Evolutionary conservation across 768 basidiomycete genomes (phyloP), one percentile per base, ranked within the genome.

Genomic region (Boletus patriciae): DNA sequence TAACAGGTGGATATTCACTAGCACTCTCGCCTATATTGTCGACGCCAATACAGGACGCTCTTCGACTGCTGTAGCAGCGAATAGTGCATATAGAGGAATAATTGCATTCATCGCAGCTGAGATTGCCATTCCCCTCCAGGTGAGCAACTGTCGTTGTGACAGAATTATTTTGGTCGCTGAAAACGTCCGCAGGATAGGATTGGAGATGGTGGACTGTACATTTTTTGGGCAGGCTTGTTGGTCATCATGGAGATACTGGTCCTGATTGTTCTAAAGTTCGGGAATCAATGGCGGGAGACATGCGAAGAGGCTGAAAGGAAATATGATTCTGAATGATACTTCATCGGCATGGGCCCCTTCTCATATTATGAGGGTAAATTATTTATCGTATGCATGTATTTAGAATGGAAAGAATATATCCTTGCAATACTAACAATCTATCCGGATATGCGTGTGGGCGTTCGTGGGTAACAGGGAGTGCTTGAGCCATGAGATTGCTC

Each of bases 41-140:
- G 94, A 96, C 64, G 84, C 91, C 8, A 95, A 95, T 66, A 74
- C 77, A 8, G 94, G 94, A 8, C 82, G 89, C 10, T 91, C 90
- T 1, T 88, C 90, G 1, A 83, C 83, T 3, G 90, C 89, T 0
- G 82, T 84, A 10, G 91, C 93, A 1, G 72, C 77, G 42, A 95
- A 95, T 67, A 89, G 87, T 51, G 80, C 80, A 37, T 89, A 87
- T 67, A 81, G 93, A 42, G 92, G 93, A 0, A 38, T 79, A 3
- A 71, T 79, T 16, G 91, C 87, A 10, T 89, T 88, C 67, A 65
- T 88, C 12, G 84, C 84, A 1, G 83, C 83, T 1, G 90, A 94
- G 68, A 76, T 89, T n/a, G 87, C 89, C 1, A 83, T 90, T 2
- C 91, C 92, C 0, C 76, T 94, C 6, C 86, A 88, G 78, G 57